Evolutionary conservation across 345 rosid genomes (phyloP), one percentile per base, ranked within the genome.

Genomic region (Conringia planisiliqua): DNA sequence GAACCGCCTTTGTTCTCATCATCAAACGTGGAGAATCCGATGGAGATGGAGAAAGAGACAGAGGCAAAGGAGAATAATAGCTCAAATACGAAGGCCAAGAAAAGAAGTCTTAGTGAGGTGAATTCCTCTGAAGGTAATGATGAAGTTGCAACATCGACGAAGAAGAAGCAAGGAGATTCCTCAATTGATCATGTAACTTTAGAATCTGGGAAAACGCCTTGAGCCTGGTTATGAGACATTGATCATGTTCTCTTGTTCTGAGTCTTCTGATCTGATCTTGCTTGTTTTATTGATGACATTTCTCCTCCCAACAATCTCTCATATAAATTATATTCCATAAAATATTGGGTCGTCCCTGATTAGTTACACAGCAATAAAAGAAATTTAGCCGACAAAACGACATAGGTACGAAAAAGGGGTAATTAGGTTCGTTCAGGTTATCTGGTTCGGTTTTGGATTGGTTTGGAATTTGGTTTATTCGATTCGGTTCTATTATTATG

Each of bases 1-100:
- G 99, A 95, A 51, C 86, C 88, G 24, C 97, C 97, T 5, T 72
- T 88, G 20, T 89, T 83, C 77, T 83, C 94, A 26, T 77, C 83
- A n/a, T n/a, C n/a, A 30, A 77, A 75, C 74, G 62, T 35, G 40
- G 89, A 79, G 71, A 58, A 60, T 52, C 79, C 74, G 24, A 76
- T 75, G 51, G 81, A 65, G 32, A 80, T 72, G 66, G 87, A 65
- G 69, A 81, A 68, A 73, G 85, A 54, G 29, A 83, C 77, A 17
- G 89, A 70, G 60, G 78, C 56, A 40, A 73, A 78, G 20, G 71
- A 64, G 13, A 75, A 74, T 38, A 79, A 72, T 56, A 80, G 66
- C 62, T 85, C 93, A 52, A 80, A 68, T 72, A 51, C 79, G 3
- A 80, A 62, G 71, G 44, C 82, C 14, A 93, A 82, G 84, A 93